A percentile compares a stretch with the other conserved stretches of the same genome.
Evolutionary conservation across 192 early-diverging fungal genomes (phyloP).

Genomic region (Rhizoclosmatium globosum): DNA sequence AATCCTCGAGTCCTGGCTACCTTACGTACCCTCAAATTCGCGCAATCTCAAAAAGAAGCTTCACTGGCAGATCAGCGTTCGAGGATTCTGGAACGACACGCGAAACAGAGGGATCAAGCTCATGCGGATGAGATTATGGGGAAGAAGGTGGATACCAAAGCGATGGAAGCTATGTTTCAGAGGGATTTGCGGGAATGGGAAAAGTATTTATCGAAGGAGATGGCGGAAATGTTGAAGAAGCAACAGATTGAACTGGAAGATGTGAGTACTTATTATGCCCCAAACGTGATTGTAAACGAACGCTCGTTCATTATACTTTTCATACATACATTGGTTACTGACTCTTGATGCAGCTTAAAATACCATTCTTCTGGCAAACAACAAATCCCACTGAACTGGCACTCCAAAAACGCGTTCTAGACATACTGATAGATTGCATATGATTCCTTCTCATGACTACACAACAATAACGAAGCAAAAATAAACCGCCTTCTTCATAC

Average conservation of each 20-base stretch:
- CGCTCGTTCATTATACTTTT: neutral
- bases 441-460: neutral
- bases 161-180: neutral
- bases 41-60: neutral
- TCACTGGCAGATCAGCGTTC: slow-evolving; percentile 1
- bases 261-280: neutral
- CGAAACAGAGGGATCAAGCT: slow-evolving; percentile 3
- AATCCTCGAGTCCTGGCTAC: neutral
- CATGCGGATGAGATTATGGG: slow-evolving; percentile 35
- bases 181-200: slow-evolving; percentile 9
- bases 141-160: neutral
- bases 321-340: neutral
- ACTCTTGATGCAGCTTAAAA: neutral
- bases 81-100: slow-evolving; percentile 18
- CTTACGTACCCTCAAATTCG: neutral
- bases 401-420: slow-evolving; percentile 13
- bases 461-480: neutral
- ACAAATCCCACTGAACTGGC: neutral
- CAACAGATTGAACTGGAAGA: slow-evolving; percentile 23
- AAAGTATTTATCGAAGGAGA: neutral
- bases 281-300: neutral
- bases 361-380: slow-evolving; percentile 26
- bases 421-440: slow-evolving; percentile 13
- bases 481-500: neutral
- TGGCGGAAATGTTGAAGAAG: slow-evolving; percentile 22